Percentiles rank a stretch among this genome's conserved stretches.
Conservation (phyloP, 805 yeast genomes). For the Starmera dryadoides region DNA sequence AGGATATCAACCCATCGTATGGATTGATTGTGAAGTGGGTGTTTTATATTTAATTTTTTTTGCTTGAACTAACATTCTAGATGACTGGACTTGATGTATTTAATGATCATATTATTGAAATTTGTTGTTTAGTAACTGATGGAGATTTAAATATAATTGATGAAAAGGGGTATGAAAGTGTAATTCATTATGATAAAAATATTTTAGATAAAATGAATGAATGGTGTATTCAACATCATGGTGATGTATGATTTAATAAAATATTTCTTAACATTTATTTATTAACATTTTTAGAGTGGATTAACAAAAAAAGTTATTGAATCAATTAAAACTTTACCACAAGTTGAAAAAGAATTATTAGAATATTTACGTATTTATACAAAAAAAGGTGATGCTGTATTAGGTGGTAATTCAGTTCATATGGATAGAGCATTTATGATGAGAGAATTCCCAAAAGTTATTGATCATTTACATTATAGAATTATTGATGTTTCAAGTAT, state of each 20-base stretch:
- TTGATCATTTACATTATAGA: conserved; percentile 58
- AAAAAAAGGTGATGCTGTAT: conserved; percentile 50
- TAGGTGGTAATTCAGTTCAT: conserved; percentile 91
- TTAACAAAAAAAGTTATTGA: conserved; percentile 62
- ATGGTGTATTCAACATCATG: conserved; percentile 87
- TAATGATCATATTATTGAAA: conserved; percentile 82
- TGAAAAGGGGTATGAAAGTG: conserved; percentile 69
- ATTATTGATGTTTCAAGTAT: conserved; percentile 86
- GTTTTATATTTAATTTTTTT: too few relatives aligned
- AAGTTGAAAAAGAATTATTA: conserved; percentile 62
- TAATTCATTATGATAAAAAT: conserved; percentile 58
- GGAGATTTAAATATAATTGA: conserved; percentile 68
- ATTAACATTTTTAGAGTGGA: conserved; percentile 39
- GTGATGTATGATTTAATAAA: conserved; percentile 18
- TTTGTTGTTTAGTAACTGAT: conserved; percentile 87
- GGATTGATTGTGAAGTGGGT: conserved; percentile 86
- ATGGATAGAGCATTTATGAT: conserved; percentile 84
- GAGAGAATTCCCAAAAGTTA: conserved; percentile 67
- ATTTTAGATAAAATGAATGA: conserved; percentile 69
- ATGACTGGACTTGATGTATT: conserved; percentile 92
- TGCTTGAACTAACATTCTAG: conserved; percentile 7
- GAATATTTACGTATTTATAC: conserved; percentile 52
- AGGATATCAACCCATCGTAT: conserved; percentile 49
- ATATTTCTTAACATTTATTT: background rate
- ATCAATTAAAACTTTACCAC: conserved; percentile 41